Evolutionary conservation across 2,329 filamentous ascomycete species (phyloP), one percentile per base, ranked within the genome.

Genomic region (Ceratocystis alfenasii): DNA sequence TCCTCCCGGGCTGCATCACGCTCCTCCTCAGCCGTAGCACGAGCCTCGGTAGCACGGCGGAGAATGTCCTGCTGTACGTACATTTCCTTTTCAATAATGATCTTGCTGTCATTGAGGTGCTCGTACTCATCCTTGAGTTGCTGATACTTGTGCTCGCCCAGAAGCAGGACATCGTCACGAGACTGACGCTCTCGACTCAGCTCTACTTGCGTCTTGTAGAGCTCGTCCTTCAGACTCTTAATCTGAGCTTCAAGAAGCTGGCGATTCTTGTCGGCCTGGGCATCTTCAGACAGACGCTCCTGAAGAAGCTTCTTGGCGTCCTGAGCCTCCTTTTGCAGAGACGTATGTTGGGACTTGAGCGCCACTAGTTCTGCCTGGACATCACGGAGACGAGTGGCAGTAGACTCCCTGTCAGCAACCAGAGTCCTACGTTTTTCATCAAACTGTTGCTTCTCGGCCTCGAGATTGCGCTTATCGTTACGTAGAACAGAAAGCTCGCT

Each of bases 1-100:
- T 97, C 93, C 45, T 84, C 81, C 67, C 95, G 90, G 55, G 94
- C 88, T 65, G 96, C 90, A 72, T 95, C 94, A 2, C 92, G 88
- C 72, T 95, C 90, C 69, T 87, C 85, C 73, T 99, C 93, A 0
- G 90, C 90, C 4, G 85, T 83, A 4, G 86, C 81, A 41, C 90
- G 85, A 60, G 89, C 87, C 74, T 96, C 91, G 70, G 88, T 90
- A 10, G 91, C 89, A 65, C 93, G 85, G 46, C 94, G 86, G 59
- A 96, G 82, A 10, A 89, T 88, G 73, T 99, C 93, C 74, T 96
- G 92, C 73, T 97, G 93, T 4, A 89, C 87, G 73, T 97, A 97
- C 74, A 99, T 87, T 75, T 97, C 93, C 75, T 96, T 97, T 75
- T 99, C 93, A 69, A 99, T 96, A 60, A 87, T 95, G 71, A 96